A percentile compares a stretch with the other conserved stretches of the same genome.
Evolutionary conservation across 2,329 filamentous ascomycete genomes (phyloP).

Genomic region (Shiraia sp.): DNA sequence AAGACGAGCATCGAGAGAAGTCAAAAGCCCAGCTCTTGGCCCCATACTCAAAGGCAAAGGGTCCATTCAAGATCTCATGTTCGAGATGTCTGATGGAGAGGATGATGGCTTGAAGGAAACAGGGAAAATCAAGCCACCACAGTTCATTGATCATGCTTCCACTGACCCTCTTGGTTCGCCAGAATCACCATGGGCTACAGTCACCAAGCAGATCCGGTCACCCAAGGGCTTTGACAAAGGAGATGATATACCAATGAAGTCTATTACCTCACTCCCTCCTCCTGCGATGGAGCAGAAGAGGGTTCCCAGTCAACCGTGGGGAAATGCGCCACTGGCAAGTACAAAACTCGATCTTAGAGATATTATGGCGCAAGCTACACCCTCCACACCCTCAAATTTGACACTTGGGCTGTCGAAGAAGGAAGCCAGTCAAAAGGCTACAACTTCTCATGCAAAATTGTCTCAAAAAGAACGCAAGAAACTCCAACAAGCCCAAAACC

Average conservation of each 20-base stretch:
- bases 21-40: slow-evolving; percentile 64
- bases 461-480: slow-evolving; percentile 92
- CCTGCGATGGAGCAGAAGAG: slow-evolving; percentile 25
- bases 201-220: slow-evolving; percentile 19
- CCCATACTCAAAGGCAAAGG: slow-evolving; percentile 70
- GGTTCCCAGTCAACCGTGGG: slow-evolving; percentile 55
- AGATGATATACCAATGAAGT: slow-evolving; percentile 19
- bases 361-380: slow-evolving; percentile 69
- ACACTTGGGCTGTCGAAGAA: slow-evolving; percentile 56
- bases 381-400: slow-evolving; percentile 55
- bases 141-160: slow-evolving; percentile 14
- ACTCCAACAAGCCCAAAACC: slow-evolving; percentile 43
- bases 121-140: slow-evolving; percentile 27
- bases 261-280: slow-evolving; percentile 25
- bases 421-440: slow-evolving; percentile 43
- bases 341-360: slow-evolving; percentile 74
- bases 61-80: slow-evolving; percentile 79
- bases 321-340: slow-evolving; percentile 56
- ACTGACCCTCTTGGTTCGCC: slow-evolving; percentile 24
- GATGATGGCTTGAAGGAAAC: slow-evolving; percentile 17
- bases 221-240: slow-evolving; percentile 12
- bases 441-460: slow-evolving; percentile 61
- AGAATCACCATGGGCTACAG: slow-evolving; percentile 29
- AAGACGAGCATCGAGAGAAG: slow-evolving; percentile 49
- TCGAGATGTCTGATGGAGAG: slow-evolving; percentile 88